Evolutionary conservation across 257 asterid species (phyloP), one percentile per base, ranked within the genome.

Genomic region (Osmanthus fragrans): DNA sequence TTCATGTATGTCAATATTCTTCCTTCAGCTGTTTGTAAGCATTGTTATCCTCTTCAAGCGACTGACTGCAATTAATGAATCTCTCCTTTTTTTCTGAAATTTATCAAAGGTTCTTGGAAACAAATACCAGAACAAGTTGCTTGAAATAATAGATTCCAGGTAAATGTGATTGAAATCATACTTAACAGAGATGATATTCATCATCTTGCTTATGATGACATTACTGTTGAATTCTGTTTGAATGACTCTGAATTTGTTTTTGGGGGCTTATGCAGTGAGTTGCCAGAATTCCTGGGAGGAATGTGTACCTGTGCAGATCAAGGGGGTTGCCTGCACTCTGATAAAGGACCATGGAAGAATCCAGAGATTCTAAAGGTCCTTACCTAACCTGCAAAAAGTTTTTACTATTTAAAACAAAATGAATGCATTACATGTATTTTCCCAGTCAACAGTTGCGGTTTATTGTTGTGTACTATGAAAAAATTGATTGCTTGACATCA

Each of bases 261-360:
- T 65, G 25, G 73, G 40, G 70, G 75, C 47, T 74, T 81, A 21
- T 47, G 76, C 88, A 92, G 94, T 74, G 90, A 89, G 82, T 79
- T 92, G 80, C 97, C 96, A 39, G 96, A 90, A 29, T 92, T 92
- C 82, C 71, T 92, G 78, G 97, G 97, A 69, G 96, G 97, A 77
- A 81, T 63, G 63, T 92, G 97, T 74, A 84, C 89, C 69, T 92
- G 96, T 83, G 91, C 92, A 33, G 89, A 87, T 80, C 85, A 89
- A 83, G 96, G 96, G 56, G 97, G 94, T 47, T 92, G 97, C 78
- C 86, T 92, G 71, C 90, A 84, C 70, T 90, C 96, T 72, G 97
- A 92, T 84, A 92, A 92, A 85, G 97, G 96, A 63, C 96, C 97
- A 45, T 92, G 97, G 96, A 89, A 89, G 81, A 84, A 92, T 82